phyloP scores from a whole-genome alignment of 176 grass and related monocot genomes.

The Pharus latifolius region DNA sequence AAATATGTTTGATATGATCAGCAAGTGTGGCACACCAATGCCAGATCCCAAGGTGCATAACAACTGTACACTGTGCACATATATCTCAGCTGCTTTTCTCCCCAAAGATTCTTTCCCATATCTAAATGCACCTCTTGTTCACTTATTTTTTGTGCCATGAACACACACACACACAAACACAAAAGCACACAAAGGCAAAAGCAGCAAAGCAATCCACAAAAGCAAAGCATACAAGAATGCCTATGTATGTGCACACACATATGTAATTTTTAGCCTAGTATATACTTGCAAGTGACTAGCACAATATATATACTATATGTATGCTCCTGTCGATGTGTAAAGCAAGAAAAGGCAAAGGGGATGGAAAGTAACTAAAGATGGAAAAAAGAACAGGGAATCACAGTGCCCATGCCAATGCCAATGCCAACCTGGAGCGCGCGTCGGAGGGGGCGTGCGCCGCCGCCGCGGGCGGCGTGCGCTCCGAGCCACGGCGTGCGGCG shows the following conservation, averaged over 20 bases:
- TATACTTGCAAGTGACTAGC: neutral
- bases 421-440: slow-evolving; percentile 92
- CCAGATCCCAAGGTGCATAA: no score
- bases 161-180: neutral
- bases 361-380: no score
- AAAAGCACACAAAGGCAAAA: neutral
- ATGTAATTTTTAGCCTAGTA: neutral
- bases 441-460: slow-evolving; percentile 73
- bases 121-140: no score
- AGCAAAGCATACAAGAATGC: neutral
- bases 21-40: no score
- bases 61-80: no score
- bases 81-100: no score
- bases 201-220: neutral
- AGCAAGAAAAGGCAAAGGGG: neutral
- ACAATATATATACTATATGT: neutral
- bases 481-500: slow-evolving; percentile 89
- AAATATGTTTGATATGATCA: no score
- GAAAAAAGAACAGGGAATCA: no score
- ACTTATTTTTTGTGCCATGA: neutral
- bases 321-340: neutral
- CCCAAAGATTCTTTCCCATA: no score
- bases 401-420: no score
- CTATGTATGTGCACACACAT: neutral
- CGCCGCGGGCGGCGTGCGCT: slow-evolving; percentile 78